Conservation (phyloP, 192 early-diverging fungal species). For the Linnemannia hyalina region DNA sequence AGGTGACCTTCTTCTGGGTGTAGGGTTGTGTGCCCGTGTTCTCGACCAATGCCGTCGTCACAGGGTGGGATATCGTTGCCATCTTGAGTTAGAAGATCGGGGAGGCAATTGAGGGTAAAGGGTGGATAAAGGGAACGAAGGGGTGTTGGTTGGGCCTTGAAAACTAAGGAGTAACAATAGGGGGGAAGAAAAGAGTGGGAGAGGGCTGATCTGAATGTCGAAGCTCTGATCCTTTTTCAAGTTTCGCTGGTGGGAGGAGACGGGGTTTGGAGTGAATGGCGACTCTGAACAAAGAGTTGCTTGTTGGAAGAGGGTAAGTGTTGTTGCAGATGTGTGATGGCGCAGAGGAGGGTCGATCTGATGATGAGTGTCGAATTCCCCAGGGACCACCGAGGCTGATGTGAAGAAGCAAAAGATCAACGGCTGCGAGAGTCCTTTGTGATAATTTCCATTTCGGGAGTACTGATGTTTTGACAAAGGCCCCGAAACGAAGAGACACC, state of each 20-base stretch:
- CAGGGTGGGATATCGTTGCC: conserved; percentile 42
- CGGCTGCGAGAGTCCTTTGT: no score
- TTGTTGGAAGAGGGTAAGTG: no score
- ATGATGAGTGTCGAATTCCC: no score
- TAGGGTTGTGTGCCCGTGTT: conserved; percentile 12
- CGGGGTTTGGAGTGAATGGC: neutral
- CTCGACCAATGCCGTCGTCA: conserved; percentile 32
- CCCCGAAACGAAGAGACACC: no score
- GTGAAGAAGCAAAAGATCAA: no score
- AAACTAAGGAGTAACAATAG: neutral
- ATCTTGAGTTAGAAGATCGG: neutral
- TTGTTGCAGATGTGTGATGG: neutral
- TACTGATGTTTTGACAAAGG: no score
- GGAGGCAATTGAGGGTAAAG: neutral
- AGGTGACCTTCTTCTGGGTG: conserved; percentile 41
- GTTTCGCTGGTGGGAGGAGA: neutral
- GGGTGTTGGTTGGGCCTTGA: neutral
- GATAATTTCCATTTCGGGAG: no score
- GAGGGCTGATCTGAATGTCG: neutral
- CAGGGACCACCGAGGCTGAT: no score
- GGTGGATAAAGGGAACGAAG: neutral
- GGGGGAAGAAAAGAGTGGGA: neutral
- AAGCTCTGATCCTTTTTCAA: neutral
- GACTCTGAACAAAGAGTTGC: neutral
- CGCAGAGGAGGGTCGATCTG: no score